Base-by-base conservation (phyloP, 164 flowering plant genomes). In the Macadamia integrifolia region DNA sequence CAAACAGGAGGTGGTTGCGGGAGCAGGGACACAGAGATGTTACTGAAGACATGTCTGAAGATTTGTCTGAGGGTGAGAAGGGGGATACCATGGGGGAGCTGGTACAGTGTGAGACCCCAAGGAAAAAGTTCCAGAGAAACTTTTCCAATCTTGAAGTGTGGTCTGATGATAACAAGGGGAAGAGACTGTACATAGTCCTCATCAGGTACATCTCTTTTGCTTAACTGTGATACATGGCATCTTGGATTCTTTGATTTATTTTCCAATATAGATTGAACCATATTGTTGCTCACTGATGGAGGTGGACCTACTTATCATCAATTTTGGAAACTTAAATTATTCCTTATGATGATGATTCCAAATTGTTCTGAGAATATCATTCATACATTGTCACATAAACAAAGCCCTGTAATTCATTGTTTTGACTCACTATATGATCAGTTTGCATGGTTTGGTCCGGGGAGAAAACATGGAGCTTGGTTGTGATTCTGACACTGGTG, bases 391-490 rank as follows among this genome's bases (percentile, higher is more conserved):
- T 49, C 15, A 14, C 15, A 49, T 49, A 14, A 49, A 49, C 3
- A 8, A 10, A 49, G 53, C 53, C 15, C 5, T 14, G 15, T 49
- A 49, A 14, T 14, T 49, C 14, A 17, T 5, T 53, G 2, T 35
- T 17, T 32, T 30, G 15, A 7, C 44, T 44, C 28, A 50, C 72
- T 15, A 58, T 77, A 55, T 74, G 52, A 11, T 35, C 82, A 90
- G 96, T 71, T 80, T 90, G 76, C 96, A 90, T 75, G 96, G 96
- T 49, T 71, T 90, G 77, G 91, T 90, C 32, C 91, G 96, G 35
- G 92, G 92, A 58, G 96, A 90, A 59, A 84, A 90, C 65, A 90
- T 90, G 96, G 96, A 90, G 75, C 96, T 90, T 67, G 96, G 96
- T 66, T 82, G 96, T 61, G 96, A 90, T 80, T 88, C 92, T 43